Base-by-base conservation (phyloP, 2,329 filamentous ascomycete genomes). In the Cadophora sp. region DNA sequence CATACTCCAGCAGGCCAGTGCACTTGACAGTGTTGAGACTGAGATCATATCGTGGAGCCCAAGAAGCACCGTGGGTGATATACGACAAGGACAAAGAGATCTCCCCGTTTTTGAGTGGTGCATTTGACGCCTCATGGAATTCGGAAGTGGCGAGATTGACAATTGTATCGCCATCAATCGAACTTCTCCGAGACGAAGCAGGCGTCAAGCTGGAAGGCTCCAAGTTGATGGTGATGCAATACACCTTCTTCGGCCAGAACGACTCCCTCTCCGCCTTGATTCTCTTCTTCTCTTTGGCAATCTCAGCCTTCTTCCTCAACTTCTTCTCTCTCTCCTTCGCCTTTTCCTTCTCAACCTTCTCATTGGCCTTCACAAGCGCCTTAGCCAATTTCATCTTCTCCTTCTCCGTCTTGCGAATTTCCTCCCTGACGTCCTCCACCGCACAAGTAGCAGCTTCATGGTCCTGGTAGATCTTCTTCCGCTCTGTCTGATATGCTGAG, bases 171-270 rank as follows among this genome's bases (percentile, higher is more conserved):
- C 68, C 70, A 65, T 74, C 78, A 14, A 84, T 71, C 0, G 85
- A 87, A 58, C 75, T 80, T 24, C 84, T 82, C 9, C 84, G 81
- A 13, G 85, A 86, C 0, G 83, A 82, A 41, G 70, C 65, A 4
- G 82, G 81, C 0, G 83, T 83, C 53, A 79, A 76, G 36, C 66
- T 71, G n/a, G 79, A 72, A 20, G 79, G 80, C 55, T 86, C 84
- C 27, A 87, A 79, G n/a, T 79, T 83, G 73, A 87, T 82, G 22
- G 80, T 83, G 50, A 86, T 78, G 1, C 79, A 77, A 73, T 84
- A 86, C 71, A 81, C 82, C 43, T 78, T 78, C 61, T 80, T 81
- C 4, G 84, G 82, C 85, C 84, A 87, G 72, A 84, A 85, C 3
- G 75, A 75, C 43, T 80, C 75, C 56, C 80, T 76, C 70, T 86